Evolutionary conservation across 371 early-diverging fungal species (phyloP).

Genomic region (Circinella minor): DNA sequence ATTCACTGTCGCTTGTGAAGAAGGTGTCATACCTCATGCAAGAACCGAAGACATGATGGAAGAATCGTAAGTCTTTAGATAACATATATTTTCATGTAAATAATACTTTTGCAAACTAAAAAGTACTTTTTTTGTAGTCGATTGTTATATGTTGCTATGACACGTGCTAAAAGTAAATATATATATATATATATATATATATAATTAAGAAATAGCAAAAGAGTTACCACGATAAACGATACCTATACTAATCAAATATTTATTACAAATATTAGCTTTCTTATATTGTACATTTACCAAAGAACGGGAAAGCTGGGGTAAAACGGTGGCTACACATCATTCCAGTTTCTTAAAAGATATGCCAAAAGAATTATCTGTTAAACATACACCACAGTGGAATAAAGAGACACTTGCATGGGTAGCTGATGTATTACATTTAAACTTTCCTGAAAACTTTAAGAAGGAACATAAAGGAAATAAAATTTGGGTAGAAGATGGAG

Average conservation of each 20-base stretch:
- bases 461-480: constrained; percentile 7
- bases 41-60: constrained; percentile 32
- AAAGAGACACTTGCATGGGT: no score
- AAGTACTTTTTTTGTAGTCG: constrained; percentile 15
- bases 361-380: constrained; percentile 3
- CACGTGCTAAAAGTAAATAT: constrained; percentile 25
- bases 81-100: constrained; percentile 64
- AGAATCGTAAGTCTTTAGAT: constrained; percentile 50
- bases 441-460: background rate
- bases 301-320: constrained; percentile 14
- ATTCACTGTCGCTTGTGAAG: constrained; percentile 57
- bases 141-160: constrained; percentile 29
- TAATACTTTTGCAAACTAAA: background rate
- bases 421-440: no score
- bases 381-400: constrained; percentile 2
- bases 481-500: constrained; percentile 13
- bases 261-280: constrained; percentile 16
- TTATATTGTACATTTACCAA: constrained; percentile 20
- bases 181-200: background rate
- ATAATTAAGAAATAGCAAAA: background rate
- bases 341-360: constrained; percentile 14
- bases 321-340: background rate
- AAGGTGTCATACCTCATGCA: constrained; percentile 51
- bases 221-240: no score
- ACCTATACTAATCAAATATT: background rate